Percentiles rank a stretch among this genome's conserved stretches.
These are phyloP conservation scores for Lentinula boryana DNA, from an alignment of 768 basidiomycete species.

Conservation along the genomic window DNA sequence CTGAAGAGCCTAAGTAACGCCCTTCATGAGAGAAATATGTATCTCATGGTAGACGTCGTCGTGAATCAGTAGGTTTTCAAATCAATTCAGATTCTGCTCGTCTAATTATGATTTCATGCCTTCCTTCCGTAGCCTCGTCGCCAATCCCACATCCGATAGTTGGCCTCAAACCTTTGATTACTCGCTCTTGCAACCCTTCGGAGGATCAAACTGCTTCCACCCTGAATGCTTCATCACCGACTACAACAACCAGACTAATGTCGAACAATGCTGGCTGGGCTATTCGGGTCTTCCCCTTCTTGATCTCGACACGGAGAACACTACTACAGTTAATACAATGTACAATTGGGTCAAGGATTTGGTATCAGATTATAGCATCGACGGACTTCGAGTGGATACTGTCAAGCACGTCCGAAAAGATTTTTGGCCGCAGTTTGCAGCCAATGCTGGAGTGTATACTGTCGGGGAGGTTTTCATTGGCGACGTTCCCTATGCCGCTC, in stretches of 20 bases:
- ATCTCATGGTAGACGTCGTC: slow-evolving; percentile 70
- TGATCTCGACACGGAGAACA: slow-evolving; percentile 70
- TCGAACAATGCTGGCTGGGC: slow-evolving; percentile 73
- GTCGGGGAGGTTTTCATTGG: slow-evolving; percentile 48
- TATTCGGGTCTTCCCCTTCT: slow-evolving; percentile 55
- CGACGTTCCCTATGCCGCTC: slow-evolving; percentile 23
- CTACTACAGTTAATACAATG: slow-evolving; percentile 43
- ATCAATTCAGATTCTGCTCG: not conserved
- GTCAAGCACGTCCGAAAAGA: slow-evolving; percentile 51
- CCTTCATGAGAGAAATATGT: slow-evolving; percentile 57
- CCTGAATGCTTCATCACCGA: slow-evolving; percentile 61
- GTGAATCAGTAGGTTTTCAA: slow-evolving; percentile 58
- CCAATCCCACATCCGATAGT: slow-evolving; percentile 8
- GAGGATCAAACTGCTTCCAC: slow-evolving; percentile 38
- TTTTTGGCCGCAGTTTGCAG: slow-evolving; percentile 65
- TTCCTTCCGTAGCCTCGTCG: slow-evolving; percentile 13
- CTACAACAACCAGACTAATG: slow-evolving; percentile 48
- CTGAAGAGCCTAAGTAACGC: slow-evolving; percentile 62
- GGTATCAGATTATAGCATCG: slow-evolving; percentile 52
- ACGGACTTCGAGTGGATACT: slow-evolving; percentile 70
- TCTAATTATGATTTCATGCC: not conserved
- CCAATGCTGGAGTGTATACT: slow-evolving; percentile 60
- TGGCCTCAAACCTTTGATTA: slow-evolving; percentile 20
- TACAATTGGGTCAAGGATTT: slow-evolving; percentile 55
- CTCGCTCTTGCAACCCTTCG: slow-evolving; percentile 22